These are phyloP conservation scores for Diaporthe helianthi DNA, from an alignment of 2,329 filamentous ascomycete species.

Conservation along the genomic window DNA sequence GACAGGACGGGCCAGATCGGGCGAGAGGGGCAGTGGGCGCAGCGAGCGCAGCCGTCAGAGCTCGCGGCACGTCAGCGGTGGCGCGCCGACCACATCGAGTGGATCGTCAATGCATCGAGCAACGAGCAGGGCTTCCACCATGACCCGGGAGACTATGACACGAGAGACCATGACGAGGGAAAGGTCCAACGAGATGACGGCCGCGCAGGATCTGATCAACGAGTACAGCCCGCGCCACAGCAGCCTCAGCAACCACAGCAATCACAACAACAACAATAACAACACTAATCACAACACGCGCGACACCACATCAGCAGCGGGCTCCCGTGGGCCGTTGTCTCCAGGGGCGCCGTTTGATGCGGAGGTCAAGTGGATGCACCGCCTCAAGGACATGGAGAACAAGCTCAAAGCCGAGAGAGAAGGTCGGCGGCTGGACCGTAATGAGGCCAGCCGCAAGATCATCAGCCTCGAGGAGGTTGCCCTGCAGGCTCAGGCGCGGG, in stretches of 20 bases:
- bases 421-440: conserved; percentile 82
- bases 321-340: conserved; percentile 39
- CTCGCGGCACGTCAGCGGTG: conserved; percentile 37
- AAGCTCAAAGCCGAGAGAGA: conserved; percentile 91
- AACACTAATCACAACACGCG: conserved; percentile 20
- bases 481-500: conserved; percentile 39
- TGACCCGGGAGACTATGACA: conserved; percentile 44
- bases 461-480: conserved; percentile 76
- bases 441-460: conserved; percentile 79
- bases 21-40: conserved; percentile 24
- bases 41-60: conserved; percentile 28
- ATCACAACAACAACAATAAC: not conserved
- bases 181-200: conserved; percentile 32
- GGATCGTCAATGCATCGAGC: conserved; percentile 35
- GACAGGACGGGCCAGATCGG: conserved; percentile 46
- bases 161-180: conserved; percentile 41
- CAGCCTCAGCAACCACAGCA: conserved; percentile 25
- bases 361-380: conserved; percentile 83
- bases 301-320: conserved; percentile 35
- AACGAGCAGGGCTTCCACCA: conserved; percentile 41
- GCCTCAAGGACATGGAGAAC: conserved; percentile 85
- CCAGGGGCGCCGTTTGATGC: conserved; percentile 42
- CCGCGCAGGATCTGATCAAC: conserved; percentile 24
- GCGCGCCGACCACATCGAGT: conserved; percentile 31
- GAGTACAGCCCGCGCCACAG: conserved; percentile 35